A percentile compares a stretch with the other conserved stretches of the same genome.
These are phyloP conservation scores for Ustilago nuda DNA, from an alignment of 1,284 basidiomycete species.

Conservation along the genomic window DNA sequence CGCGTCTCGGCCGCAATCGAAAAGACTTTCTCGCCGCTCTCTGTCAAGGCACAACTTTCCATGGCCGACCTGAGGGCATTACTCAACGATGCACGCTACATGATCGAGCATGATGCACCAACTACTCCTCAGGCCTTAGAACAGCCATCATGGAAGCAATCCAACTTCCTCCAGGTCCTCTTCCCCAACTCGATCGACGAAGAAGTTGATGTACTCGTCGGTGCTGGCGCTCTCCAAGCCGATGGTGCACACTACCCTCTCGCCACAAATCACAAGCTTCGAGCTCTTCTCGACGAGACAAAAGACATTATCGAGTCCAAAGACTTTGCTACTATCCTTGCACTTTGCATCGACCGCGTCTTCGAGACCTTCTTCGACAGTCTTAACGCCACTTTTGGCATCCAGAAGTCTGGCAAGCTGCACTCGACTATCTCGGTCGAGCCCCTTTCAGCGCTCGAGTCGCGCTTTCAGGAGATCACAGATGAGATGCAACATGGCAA, in stretches of 20 bases:
- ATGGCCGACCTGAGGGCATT: conserved; percentile 75
- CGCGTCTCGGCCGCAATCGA: conserved; percentile 80
- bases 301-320: conserved; percentile 76
- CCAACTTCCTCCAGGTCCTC: conserved; percentile 53
- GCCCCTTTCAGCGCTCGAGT: conserved; percentile 71
- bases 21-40: conserved; percentile 78
- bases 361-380: conserved; percentile 74
- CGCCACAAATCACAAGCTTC: conserved; percentile 73
- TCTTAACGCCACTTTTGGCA: conserved; percentile 71
- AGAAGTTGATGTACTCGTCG: conserved; percentile 58
- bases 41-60: conserved; percentile 80
- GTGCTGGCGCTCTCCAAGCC: conserved; percentile 59
- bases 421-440: conserved; percentile 34
- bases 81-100: conserved; percentile 29
- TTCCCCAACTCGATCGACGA: conserved; percentile 59
- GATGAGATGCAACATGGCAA: conserved; percentile 69
- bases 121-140: neutral
- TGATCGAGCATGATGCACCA: conserved; percentile 30
- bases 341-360: conserved; percentile 77
- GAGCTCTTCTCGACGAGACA: conserved; percentile 78
- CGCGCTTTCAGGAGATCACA: conserved; percentile 50
- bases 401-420: conserved; percentile 24
- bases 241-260: conserved; percentile 23
- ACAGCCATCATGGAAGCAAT: conserved; percentile 21
- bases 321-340: conserved; percentile 79